Base-by-base conservation (phyloP, 768 basidiomycete species). In the Royoungia palumana region DNA sequence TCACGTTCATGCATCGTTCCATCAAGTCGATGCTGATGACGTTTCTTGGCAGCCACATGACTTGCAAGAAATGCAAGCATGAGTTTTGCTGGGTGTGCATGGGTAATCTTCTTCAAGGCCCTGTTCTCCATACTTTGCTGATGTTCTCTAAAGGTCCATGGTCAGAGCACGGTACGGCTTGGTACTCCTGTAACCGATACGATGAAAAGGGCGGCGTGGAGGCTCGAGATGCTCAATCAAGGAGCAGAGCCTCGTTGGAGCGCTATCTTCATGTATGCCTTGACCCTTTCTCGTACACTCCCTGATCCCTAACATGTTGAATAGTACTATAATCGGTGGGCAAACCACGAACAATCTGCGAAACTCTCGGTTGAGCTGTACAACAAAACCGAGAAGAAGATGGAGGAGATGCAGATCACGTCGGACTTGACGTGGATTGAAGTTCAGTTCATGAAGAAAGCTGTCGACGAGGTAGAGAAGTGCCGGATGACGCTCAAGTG, bases 1-100 rank as follows among this genome's bases (percentile, higher is more conserved):
- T 85, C 19, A 47, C 27, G 9, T 46, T 17, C 86, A 28, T 94
- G 89, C 85, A 6, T 14, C n/a, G 90, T 92, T 86, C 81, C 13
- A 11, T 20, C 37, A 12, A n/a, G 39, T 35, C 20, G 49, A 44
- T 49, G 37, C 57, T 60, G 30, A 63, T 25, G 3, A n/a, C 19
- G n/a, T 22, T 17, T 40, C 17, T 20, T 50, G 35, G 9, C 55
- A 96, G 94, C 76, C 96, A 99, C 69, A 99, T 99, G 95, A 98
- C 95, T 17, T 98, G 96, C 77, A 95, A 96, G 79, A 98, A 97
- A 72, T 98, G 96, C 79, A 95, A 92, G 63, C 83, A 93, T 58
- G 91, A 92, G 74, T 99, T 97, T 69, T 99, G 96, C 67, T 99
- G 96, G 96, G 94, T 99, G 35, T 99, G 96, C 72, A 96, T 97